These are phyloP conservation scores for Staphylotrichum longicolle DNA, from an alignment of 495 filamentous ascomycete genomes.

Conservation along the genomic window DNA sequence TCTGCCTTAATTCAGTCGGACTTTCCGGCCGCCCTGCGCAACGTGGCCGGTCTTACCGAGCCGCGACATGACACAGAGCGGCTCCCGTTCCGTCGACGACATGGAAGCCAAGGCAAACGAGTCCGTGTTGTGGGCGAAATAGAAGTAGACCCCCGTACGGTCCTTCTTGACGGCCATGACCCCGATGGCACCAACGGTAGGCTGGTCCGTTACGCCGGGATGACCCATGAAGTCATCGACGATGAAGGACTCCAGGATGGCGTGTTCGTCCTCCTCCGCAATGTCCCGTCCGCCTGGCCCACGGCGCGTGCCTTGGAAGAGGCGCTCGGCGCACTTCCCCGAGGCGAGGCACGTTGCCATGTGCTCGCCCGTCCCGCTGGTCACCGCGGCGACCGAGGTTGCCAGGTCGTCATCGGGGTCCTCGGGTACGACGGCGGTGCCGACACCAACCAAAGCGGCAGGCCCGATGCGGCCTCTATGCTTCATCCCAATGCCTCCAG, in stretches of 20 bases:
- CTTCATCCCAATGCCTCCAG: conserved; percentile 99
- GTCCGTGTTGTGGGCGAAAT: conserved; percentile 91
- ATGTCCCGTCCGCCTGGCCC: conserved; percentile 56
- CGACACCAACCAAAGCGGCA: conserved; percentile 87
- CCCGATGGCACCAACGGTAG: conserved; percentile 74
- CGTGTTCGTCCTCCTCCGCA: conserved; percentile 65
- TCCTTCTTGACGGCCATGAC: conserved; percentile 81
- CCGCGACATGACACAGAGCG: conserved; percentile 82
- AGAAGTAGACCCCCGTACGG: conserved; percentile 64
- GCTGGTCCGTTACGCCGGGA: conserved; percentile 68
- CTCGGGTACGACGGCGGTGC: conserved; percentile 77
- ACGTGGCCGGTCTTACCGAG: conserved; percentile 39
- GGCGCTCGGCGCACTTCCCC: conserved; percentile 68
- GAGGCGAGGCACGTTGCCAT: conserved; percentile 91
- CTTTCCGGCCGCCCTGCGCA: conserved; percentile 51
- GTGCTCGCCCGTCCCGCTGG: conserved; percentile 93
- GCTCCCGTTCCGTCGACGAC: conserved; percentile 67
- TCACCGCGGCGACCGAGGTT: conserved; percentile 71
- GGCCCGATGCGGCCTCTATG: conserved; percentile 86
- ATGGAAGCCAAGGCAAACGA: conserved; percentile 90
- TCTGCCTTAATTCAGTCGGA: conserved; percentile 32
- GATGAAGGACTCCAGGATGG: conserved; percentile 69
- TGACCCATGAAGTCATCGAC: conserved; percentile 78
- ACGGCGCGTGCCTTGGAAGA: conserved; percentile 65
- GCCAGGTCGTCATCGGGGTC: conserved; percentile 54